Evolutionary conservation across 2,329 filamentous ascomycete species (phyloP), one percentile per base, ranked within the genome.

Genomic region (Epichloe sp.): DNA sequence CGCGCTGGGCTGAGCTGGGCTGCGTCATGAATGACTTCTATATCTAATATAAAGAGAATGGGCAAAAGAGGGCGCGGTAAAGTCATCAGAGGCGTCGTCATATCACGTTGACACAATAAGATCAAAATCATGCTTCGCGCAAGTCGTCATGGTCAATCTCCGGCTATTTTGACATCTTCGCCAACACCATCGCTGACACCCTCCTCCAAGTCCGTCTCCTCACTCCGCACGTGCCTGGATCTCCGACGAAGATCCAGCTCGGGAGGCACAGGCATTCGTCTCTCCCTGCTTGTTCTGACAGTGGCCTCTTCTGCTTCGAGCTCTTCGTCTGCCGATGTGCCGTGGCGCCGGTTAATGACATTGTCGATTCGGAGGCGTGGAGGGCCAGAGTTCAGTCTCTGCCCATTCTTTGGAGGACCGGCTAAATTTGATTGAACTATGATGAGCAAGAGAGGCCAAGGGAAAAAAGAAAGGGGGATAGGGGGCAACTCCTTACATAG

Each of bases 281-380:
- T 31, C 21, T 41, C 35, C 11, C 42, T 34, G 11, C 48, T 6
- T 2, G 41, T 43, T 12, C 45, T 21, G 31, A 45, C 35, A 6
- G 36, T 21, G 26, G 35, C 43, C 26, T 43, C 43, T 15, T 44
- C 31, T 5, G 47, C 38, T 15, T 53, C 51, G 35, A 50, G 44
- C 34, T 51, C 47, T 43, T 55, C 51, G 36, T 56, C 56, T 34
- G 49, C 51, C 8, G 47, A 53, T 21, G 53, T 47, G 43, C 52
- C 57, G 15, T 60, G 51, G 37, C 66, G 59, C 43, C 59, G 59
- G 50, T 68, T 68, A 55, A 69, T 67, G 42, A 68, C 57, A 48
- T 69, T 68, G 58, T 69, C 66, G 50, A 69, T 68, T 4, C 66
- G 63, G 14, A 69, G 56, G 14, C 66, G 63, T 2, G 66, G 66